Conservation (phyloP, 2,329 filamentous ascomycete species). For the Curvularia hawaiiensis region DNA sequence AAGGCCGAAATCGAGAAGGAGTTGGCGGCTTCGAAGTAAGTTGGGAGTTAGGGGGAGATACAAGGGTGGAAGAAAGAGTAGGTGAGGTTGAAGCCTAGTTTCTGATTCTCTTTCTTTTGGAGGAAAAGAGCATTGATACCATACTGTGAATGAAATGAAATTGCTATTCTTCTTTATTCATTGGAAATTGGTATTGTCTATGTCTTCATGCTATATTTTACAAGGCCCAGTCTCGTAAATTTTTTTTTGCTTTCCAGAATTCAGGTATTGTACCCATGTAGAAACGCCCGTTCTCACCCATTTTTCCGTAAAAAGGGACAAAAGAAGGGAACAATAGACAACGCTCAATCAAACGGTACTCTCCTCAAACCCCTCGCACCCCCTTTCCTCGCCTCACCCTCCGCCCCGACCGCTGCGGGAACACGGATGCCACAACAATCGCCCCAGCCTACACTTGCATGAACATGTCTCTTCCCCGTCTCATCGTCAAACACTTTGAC, state of each 20-base stretch:
- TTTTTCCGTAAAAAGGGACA: neutral
- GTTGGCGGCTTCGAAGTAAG: conserved; percentile 49
- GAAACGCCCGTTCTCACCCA: neutral
- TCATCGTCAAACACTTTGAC: conserved; percentile 65
- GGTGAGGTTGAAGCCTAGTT: neutral
- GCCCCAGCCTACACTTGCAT: conserved; percentile 75
- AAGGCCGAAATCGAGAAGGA: conserved; percentile 78
- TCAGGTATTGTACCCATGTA: neutral
- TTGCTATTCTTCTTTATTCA: no score
- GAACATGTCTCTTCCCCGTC: conserved; percentile 71
- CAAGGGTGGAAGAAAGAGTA: neutral
- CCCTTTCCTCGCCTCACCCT: conserved; percentile 83
- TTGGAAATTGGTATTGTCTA: no score
- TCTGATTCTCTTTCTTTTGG: neutral
- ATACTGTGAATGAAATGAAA: neutral
- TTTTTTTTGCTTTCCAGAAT: no score
- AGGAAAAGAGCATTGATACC: conserved; percentile 2
- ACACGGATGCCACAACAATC: conserved; percentile 99
- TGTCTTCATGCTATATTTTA: no score
- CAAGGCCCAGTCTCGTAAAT: no score
- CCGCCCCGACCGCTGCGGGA: conserved; percentile 89
- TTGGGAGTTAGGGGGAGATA: neutral
- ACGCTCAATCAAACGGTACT: conserved; percentile 71
- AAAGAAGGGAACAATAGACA: neutral
- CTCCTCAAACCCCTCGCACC: conserved; percentile 66